Base-by-base conservation (phyloP, 345 rosid genomes). In the Leavenworthia alabamica region DNA sequence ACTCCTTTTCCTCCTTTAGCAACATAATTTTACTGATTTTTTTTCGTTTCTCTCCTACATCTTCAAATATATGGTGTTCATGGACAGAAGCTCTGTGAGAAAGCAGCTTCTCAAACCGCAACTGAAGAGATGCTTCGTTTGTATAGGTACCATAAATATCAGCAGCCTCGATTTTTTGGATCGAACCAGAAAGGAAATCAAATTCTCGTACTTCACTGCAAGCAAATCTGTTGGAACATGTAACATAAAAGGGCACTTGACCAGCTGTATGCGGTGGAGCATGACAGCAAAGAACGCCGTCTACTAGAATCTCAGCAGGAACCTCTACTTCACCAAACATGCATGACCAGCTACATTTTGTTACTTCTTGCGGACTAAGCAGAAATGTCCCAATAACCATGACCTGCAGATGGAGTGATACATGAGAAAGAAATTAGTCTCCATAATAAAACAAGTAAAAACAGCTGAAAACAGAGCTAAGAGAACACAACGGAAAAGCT, bases 261-360 rank as follows among this genome's bases (percentile, higher is more conserved):
- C 86, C 98, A 56, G 74, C 83, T 63, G 45, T 57, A 23, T 84
- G 96, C 17, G 77, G 73, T 1, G 96, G 98, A 60, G 81, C 79
- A 64, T 53, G 68, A 63, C 98, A 91, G 60, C 81, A 79, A 70
- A 91, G 90, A 68, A 86, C 61, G 41, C 95, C 95, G 61, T 84
- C 83, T 2, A 85, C 86, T 72, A 91, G 70, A 64, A 91, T 68
- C 27, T 72, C 79, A 48, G 90, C 90, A 3, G 92, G 92, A 75
- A 91, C 96, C 75, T 91, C 98, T 57, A 88, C 80, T 71, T 86
- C 97, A 32, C 96, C 97, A 74, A 88, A 90, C 97, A 90, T 90
- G 62, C 97, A 90, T 66, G 97, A 88, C 97, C 97, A 90, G 36
- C 76, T 77, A 71, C 66, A 81, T 61, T 70, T 80, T 10, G 64